phyloP scores from a whole-genome alignment of 495 filamentous ascomycete genomes.

The Margaritispora aquatica region DNA sequence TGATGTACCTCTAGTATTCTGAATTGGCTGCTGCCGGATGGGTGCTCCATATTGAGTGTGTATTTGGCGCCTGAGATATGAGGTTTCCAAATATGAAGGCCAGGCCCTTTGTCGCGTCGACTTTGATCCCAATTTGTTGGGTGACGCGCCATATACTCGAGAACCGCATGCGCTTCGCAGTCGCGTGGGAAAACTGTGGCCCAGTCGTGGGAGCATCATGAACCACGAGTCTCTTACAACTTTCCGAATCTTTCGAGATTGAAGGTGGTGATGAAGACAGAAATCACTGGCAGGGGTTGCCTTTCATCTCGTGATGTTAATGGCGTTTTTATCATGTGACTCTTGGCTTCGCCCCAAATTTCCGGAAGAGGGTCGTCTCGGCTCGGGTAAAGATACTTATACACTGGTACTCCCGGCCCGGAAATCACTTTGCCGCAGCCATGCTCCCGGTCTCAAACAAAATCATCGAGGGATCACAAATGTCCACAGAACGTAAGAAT shows the following conservation, averaged over 20 bases:
- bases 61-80: not conserved
- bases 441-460: no score
- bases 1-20: not conserved
- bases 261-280: no score
- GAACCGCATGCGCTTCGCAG: not conserved
- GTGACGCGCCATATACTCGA: not conserved
- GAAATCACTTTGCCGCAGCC: no score
- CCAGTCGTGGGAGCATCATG: not conserved
- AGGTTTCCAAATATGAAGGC: no score
- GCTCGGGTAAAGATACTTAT: no score
- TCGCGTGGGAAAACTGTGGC: not conserved
- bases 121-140: not conserved
- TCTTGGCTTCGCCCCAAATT: no score
- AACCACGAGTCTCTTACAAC: not conserved
- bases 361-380: no score
- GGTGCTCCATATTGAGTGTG: not conserved
- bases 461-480: no score
- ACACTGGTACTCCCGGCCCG: no score
- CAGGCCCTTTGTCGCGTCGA: not conserved
- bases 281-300: not conserved
- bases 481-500: no score
- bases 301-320: not conserved
- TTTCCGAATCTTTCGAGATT: no score
- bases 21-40: not conserved
- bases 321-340: not conserved